Conservation (phyloP, 768 basidiomycete species). For the Symmetrospora coprosmae region DNA sequence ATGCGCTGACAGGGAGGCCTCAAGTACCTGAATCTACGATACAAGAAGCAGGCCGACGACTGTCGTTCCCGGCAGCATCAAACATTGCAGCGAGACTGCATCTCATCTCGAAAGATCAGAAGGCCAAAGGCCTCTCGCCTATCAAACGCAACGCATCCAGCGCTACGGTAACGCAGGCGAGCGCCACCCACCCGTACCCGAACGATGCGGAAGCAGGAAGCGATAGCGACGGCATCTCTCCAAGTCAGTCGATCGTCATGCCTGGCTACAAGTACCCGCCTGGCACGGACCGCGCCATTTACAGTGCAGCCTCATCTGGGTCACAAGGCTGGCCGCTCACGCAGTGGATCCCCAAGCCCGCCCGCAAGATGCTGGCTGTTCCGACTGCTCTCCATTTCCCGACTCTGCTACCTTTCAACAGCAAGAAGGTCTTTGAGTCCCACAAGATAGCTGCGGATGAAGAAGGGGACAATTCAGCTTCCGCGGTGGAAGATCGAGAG, state of each 20-base stretch:
- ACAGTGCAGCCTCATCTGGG: neutral
- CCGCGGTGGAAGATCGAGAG: conserved; percentile 35
- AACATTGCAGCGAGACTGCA: no score
- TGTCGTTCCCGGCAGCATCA: no score
- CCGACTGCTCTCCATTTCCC: conserved; percentile 1
- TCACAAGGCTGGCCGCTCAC: neutral
- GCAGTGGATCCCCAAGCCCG: conserved; percentile 13
- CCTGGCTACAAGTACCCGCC: conserved; percentile 1
- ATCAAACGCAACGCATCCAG: no score
- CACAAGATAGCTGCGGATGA: conserved; percentile 19
- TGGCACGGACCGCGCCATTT: neutral
- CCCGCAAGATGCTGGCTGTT: conserved; percentile 1
- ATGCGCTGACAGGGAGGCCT: no score
- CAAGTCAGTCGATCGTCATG: neutral
- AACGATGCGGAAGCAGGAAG: no score
- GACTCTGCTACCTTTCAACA: neutral
- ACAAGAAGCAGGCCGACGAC: no score
- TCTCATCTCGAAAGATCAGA: no score
- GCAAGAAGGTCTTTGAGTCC: neutral
- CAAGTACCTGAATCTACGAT: no score
- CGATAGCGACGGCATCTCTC: neutral
- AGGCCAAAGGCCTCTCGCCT: no score
- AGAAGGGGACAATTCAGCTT: conserved; percentile 63
- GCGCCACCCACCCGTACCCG: no score
- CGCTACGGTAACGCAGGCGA: no score